phyloP scores from a whole-genome alignment of 306 rosid species.

The Inga oerstediana region DNA sequence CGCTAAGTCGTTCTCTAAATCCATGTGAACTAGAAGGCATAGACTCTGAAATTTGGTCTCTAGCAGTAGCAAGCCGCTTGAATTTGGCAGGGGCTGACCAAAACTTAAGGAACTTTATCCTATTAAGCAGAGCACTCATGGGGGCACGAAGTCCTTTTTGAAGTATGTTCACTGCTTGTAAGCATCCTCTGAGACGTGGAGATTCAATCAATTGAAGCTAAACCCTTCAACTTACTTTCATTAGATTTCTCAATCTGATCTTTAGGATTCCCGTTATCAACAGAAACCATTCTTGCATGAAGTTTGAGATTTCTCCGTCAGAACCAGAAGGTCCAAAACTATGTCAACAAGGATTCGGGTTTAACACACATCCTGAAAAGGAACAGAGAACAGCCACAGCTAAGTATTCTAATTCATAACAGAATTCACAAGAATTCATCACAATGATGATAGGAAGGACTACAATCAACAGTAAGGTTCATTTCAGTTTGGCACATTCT shows the following conservation, averaged over 20 bases:
- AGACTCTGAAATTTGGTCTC: conserved; percentile 67
- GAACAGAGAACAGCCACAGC: background rate
- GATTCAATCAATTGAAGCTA: background rate
- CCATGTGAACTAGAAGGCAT: conserved; percentile 51
- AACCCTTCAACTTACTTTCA: no score
- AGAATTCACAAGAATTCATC: background rate
- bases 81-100: conserved; percentile 78
- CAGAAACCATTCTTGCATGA: conserved; percentile 50
- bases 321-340: conserved; percentile 13
- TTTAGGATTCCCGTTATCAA: conserved; percentile 48
- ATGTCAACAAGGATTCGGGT: conserved; percentile 23
- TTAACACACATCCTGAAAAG: conserved; percentile 20
- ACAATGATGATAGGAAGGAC: background rate
- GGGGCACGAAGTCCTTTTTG: conserved; percentile 32
- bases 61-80: conserved; percentile 55
- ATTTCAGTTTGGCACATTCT: no score
- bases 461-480: no score
- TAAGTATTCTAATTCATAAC: conserved; percentile 21
- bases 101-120: conserved; percentile 49
- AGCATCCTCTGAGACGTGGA: conserved; percentile 46
- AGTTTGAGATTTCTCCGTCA: conserved; percentile 27
- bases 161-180: conserved; percentile 44
- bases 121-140: conserved; percentile 36
- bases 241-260: conserved; percentile 40
- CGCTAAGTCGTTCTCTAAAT: conserved; percentile 49